Conservation (phyloP, 2,329 filamentous ascomycete species). For the Ramularia endophylla region DNA sequence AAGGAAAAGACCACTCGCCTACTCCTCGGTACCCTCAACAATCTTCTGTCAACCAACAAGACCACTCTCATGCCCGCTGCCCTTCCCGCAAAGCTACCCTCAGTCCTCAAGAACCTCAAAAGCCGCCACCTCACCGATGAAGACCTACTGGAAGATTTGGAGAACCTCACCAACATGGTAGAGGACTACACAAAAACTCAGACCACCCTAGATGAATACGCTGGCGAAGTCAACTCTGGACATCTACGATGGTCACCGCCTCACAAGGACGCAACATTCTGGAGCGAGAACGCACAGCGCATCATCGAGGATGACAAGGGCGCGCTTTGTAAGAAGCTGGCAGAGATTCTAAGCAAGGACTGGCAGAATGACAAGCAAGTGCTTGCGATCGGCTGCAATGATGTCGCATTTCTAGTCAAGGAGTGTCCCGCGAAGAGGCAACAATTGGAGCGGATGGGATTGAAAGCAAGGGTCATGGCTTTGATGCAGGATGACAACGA, state of each 20-base stretch:
- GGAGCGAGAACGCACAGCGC: slow-evolving; percentile 82
- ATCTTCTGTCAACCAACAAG: slow-evolving; percentile 71
- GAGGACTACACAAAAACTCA: slow-evolving; percentile 75
- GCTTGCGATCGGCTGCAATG: slow-evolving; percentile 86
- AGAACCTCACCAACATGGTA: slow-evolving; percentile 54
- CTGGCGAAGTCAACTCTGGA: slow-evolving; percentile 76
- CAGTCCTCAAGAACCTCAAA: slow-evolving; percentile 53
- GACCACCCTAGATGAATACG: slow-evolving; percentile 63
- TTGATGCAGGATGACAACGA: slow-evolving; percentile 88
- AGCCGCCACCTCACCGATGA: slow-evolving; percentile 46
- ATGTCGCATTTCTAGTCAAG: slow-evolving; percentile 81
- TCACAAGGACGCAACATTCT: slow-evolving; percentile 80
- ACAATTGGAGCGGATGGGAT: slow-evolving; percentile 72
- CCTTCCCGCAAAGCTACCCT: slow-evolving; percentile 73
- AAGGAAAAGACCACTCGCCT: slow-evolving; percentile 98
- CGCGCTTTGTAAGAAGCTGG: slow-evolving; percentile 70
- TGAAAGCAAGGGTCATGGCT: slow-evolving; percentile 88
- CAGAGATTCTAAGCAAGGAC: slow-evolving; percentile 76
- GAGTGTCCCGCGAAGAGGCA: slow-evolving; percentile 79
- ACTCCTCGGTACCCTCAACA: slow-evolving; percentile 80
- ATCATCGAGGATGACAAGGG: slow-evolving; percentile 81
- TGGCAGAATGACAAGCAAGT: slow-evolving; percentile 83
- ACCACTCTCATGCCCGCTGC: slow-evolving; percentile 70
- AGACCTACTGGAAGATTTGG: slow-evolving; percentile 48
- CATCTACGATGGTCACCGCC: slow-evolving; percentile 91